These are phyloP conservation scores for Flaveria trinervia DNA, from an alignment of 129 eudicot genomes.

Conservation along the genomic window DNA sequence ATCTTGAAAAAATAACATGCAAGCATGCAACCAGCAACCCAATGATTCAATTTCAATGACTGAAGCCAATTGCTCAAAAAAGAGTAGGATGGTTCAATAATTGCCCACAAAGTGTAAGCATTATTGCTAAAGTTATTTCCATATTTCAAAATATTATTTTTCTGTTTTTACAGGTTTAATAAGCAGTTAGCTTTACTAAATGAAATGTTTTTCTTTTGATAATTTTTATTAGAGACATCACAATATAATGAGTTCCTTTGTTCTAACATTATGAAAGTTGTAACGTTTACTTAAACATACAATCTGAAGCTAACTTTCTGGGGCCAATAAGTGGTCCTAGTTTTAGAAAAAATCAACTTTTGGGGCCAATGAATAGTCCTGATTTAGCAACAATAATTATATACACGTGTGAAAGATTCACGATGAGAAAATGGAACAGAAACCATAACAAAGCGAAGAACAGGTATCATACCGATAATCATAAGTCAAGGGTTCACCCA, in stretches of 20 bases:
- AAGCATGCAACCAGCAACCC: too few species aligned
- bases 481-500: slow-evolving; percentile 85
- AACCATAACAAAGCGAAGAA: background rate
- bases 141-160: too few species aligned
- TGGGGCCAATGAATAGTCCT: background rate
- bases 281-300: background rate
- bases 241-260: background rate
- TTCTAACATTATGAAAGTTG: background rate
- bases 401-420: background rate
- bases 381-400: background rate
- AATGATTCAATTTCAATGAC: too few species aligned
- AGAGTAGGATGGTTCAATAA: too few species aligned
- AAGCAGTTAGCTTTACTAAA: too few species aligned
- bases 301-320: background rate
- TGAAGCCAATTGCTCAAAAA: too few species aligned
- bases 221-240: background rate
- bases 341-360: background rate
- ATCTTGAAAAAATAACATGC: background rate
- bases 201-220: too few species aligned
- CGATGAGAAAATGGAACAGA: background rate
- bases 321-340: background rate
- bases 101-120: too few species aligned
- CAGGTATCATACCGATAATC: slow-evolving; percentile 64
- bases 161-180: too few species aligned
- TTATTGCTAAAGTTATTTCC: too few species aligned